These are phyloP conservation scores for Stylosanthes scabra DNA, from an alignment of 331 rosid genomes.

Conservation along the genomic window DNA sequence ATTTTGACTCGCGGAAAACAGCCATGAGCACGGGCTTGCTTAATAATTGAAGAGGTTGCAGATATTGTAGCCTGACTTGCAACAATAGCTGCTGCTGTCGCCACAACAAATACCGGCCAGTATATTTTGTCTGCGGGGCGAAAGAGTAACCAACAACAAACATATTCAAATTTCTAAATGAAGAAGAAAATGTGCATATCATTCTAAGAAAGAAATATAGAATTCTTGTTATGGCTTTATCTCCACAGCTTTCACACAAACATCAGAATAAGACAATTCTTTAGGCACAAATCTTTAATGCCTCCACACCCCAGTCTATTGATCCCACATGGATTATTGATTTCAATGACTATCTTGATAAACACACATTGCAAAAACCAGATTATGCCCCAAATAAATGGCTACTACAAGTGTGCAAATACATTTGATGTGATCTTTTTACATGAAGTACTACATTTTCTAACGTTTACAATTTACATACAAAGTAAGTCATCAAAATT, in stretches of 20 bases:
- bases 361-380: conserved; percentile 8
- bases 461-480: too few species aligned
- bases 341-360: conserved; percentile 10
- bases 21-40: conserved; percentile 98
- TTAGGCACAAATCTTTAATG: neutral
- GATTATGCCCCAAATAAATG: neutral
- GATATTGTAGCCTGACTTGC: conserved; percentile 98
- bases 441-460: too few species aligned
- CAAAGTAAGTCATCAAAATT: neutral
- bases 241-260: neutral
- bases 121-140: conserved; percentile 69
- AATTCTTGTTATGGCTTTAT: conserved; percentile 4
- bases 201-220: conserved; percentile 8
- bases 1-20: conserved; percentile 98
- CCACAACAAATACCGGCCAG: conserved; percentile 95
- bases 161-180: conserved; percentile 58
- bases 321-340: neutral
- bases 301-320: neutral
- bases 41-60: conserved; percentile 96
- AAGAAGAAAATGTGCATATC: conserved; percentile 49
- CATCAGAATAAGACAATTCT: conserved; percentile 8
- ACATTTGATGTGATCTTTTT: neutral
- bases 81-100: conserved; percentile 93
- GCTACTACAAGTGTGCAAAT: neutral
- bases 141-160: conserved; percentile 43